phyloP scores from a whole-genome alignment of 768 basidiomycete genomes.

The Lactarius tabidus region DNA sequence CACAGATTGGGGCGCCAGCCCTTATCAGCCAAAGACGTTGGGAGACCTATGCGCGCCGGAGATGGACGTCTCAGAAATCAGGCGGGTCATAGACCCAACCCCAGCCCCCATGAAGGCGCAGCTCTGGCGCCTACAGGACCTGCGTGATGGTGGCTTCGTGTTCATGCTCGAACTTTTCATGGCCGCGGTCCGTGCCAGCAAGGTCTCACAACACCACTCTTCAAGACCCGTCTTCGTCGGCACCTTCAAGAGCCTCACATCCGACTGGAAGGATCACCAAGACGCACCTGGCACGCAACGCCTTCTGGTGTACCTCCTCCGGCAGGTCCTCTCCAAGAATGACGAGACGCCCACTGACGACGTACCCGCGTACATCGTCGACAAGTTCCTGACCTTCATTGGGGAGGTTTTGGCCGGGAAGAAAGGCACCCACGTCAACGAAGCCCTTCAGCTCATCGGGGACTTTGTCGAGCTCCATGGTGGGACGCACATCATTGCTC shows the following conservation, averaged over 20 bases:
- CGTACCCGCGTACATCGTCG: constrained; percentile 2
- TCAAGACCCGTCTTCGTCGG: constrained; percentile 9
- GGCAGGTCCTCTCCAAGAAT: constrained; percentile 29
- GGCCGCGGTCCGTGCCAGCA: constrained; percentile 5
- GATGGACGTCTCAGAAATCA: constrained; percentile 2
- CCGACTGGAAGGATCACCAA: constrained; percentile 4
- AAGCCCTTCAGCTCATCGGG: neutral
- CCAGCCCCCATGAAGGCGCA: constrained; percentile 6
- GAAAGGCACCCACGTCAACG: neutral
- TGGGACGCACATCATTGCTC: neutral
- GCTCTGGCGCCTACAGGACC: constrained; percentile 16
- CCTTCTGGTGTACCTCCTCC: constrained; percentile 28
- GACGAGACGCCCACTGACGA: neutral
- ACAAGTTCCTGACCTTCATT: constrained; percentile 4
- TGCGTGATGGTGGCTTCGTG: constrained; percentile 14
- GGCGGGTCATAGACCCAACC: constrained; percentile 2
- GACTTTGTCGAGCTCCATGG: neutral
- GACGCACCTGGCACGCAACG: constrained; percentile 8
- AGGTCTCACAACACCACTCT: neutral
- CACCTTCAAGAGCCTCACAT: constrained; percentile 7
- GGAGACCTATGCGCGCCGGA: constrained; percentile 10
- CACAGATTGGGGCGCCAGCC: neutral
- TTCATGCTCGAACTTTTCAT: constrained; percentile 18
- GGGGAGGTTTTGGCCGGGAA: neutral
- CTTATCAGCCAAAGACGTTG: constrained; percentile 5